Base-by-base conservation (phyloP, 352 stramenopile species). In the Phytophthora melonis region DNA sequence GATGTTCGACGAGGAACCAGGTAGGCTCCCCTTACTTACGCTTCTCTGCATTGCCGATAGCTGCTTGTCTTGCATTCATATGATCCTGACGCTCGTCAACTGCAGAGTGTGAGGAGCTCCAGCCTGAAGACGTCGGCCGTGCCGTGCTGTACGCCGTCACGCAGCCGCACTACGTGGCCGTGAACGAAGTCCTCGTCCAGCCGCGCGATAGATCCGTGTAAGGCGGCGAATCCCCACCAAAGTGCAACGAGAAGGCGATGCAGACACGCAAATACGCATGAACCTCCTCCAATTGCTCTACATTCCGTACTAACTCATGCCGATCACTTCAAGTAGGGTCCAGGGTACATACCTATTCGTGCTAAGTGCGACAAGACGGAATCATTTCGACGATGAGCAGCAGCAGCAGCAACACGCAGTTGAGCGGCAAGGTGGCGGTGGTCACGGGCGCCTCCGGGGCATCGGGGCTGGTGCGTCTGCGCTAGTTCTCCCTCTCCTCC, bases 181-280 rank as follows among this genome's bases (percentile, higher is more conserved):
- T 97, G 50, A 98, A 97, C 74, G 89, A 94, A 66, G 78, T 97
- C 23, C 81, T 98, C 30, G 89, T 98, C 43, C 89, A 98, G 68
- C 87, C 92, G n/a, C 86, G 91, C 23, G 92, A 97, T 70, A 87
- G 96, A 66, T 82, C 83, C n/a, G 83, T 86, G 34, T 90, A 84
- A 27, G 39, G 39, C n/a, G 39, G 39, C 3, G 39, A n/a, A 47
- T 47, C 39, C 39, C 14, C 39, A 25, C 45, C n/a, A 52, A 25
- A 52, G 14, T 9, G 45, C 45, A 52, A 14, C 14, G 45, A 47
- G 39, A 18, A 23, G 0, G 14, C 8, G 9, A 23, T 52, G 14
- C 43, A 50, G 21, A 45, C 39, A n/a, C 13, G 39, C 39, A 45
- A 16, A 45, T 18, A 45, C 39, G n/a, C 32, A n/a, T 18, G 2